These are phyloP conservation scores for Pulveroboletus sp. DNA, from an alignment of 768 basidiomycete genomes.

Conservation along the genomic window DNA sequence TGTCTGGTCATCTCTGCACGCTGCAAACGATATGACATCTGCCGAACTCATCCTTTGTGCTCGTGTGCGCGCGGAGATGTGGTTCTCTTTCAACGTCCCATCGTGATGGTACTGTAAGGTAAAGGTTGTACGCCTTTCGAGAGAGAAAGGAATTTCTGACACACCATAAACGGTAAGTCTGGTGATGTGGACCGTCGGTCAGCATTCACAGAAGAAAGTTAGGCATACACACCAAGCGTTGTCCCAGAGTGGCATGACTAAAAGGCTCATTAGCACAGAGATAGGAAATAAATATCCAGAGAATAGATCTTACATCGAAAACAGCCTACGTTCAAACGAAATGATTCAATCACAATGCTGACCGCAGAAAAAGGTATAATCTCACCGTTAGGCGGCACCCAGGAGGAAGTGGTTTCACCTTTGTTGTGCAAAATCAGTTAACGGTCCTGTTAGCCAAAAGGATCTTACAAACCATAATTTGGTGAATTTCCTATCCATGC, in stretches of 20 bases:
- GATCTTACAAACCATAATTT: conserved; percentile 35
- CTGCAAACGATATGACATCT: conserved; percentile 81
- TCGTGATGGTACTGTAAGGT: conserved; percentile 53
- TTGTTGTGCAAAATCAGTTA: conserved; percentile 1
- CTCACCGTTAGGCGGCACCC: conserved; percentile 65
- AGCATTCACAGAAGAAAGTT: neutral
- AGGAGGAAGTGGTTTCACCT: conserved; percentile 53
- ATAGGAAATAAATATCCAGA: neutral
- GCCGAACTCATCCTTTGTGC: conserved; percentile 56
- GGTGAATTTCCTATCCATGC: conserved; percentile 36
- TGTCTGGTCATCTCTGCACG: conserved; percentile 67
- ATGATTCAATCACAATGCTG: neutral
- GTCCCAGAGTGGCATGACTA: conserved; percentile 51
- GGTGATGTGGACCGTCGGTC: neutral
- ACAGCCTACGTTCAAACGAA: conserved; percentile 34
- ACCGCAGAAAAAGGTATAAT: neutral
- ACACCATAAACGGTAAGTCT: conserved; percentile 31
- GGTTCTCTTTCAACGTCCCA: conserved; percentile 48
- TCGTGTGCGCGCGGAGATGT: conserved; percentile 34
- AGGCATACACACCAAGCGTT: conserved; percentile 36
- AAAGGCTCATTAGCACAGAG: neutral
- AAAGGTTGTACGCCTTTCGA: neutral
- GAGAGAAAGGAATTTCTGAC: neutral
- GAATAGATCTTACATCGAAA: conserved; percentile 43
- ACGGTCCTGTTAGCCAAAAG: neutral